Conservation (phyloP, 1,284 basidiomycete genomes). For the Ceraceosorus guamensis region DNA sequence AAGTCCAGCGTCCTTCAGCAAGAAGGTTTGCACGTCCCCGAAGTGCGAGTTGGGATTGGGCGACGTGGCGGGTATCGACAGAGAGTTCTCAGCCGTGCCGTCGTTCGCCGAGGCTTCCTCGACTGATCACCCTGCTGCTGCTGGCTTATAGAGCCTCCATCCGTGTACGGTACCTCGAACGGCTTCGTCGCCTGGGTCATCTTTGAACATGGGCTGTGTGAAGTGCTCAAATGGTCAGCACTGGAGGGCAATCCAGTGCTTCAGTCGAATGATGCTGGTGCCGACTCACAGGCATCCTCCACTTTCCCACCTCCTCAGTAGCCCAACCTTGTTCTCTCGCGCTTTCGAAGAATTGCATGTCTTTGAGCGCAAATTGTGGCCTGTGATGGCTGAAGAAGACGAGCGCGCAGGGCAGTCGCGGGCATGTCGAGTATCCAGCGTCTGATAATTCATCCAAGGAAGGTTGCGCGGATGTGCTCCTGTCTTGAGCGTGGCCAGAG, state of each 20-base stretch:
- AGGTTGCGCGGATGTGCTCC: no score
- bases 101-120: no score
- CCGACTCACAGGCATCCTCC: slow-evolving; percentile 58
- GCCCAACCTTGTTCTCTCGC: slow-evolving; percentile 65
- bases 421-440: slow-evolving; percentile 41
- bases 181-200: slow-evolving; percentile 70
- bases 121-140: no score
- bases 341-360: slow-evolving; percentile 73
- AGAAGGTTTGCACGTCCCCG: no score
- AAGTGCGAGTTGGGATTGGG: no score
- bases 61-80: no score
- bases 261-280: neutral
- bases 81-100: no score
- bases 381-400: slow-evolving; percentile 91
- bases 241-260: neutral
- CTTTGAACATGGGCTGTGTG: slow-evolving; percentile 67
- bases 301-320: slow-evolving; percentile 65
- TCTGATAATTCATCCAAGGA: no score
- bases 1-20: no score
- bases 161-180: slow-evolving; percentile 70
- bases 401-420: slow-evolving; percentile 54
- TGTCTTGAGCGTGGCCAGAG: neutral
- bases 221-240: slow-evolving; percentile 1
- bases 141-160: slow-evolving; percentile 55
- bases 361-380: slow-evolving; percentile 69